Evolutionary conservation across 179 eudicot genomes (phyloP), one percentile per base, ranked within the genome.

Genomic region (Spinacia oleracea): DNA sequence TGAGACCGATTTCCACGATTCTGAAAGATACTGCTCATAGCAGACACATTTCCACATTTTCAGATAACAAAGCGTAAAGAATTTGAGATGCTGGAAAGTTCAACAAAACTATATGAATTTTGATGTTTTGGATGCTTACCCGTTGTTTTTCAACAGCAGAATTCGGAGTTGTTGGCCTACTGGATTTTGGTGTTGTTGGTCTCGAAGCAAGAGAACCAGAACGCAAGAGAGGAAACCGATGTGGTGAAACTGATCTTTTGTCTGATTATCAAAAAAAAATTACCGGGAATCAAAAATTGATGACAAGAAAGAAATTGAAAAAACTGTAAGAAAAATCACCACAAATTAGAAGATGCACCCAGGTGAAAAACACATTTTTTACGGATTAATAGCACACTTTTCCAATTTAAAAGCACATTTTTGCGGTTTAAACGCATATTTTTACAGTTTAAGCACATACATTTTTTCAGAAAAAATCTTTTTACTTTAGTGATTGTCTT

Each of bases 181-280:
- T 90, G 40, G 83, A 74, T 80, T 89, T 94, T 73, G 93, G 98
- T 4, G 95, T 87, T 20, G 87, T 85, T 8, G 92, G 83, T 62
- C 92, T 81, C n/a, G 91, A 87, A 79, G 93, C 87, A 59, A 91
- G 79, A 35, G 98, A 95, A 38, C 97, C 97, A 74, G 92, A 84
- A 42, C 95, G 92, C 70, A 85, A 40, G 81, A 93, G 94, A 53
- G 97, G 89, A 78, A 91, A 90, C 50, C 92, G 94, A 68, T 78
- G 88, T 1, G 97, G 98, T 56, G 98, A 95, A 80, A 80, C 88
- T 34, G 97, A 74, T 85, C 97, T 85, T 76, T 84, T 90, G 45
- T 87, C 97, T 95, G 88, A 62, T 79, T 3, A 42, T 11, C 29
- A 9, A 53, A 53, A 23, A 25, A 16, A 5, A 32, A 65, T 70